phyloP scores from a whole-genome alignment of 2,329 filamentous ascomycete species.

The Pestalotiopsis sp. region DNA sequence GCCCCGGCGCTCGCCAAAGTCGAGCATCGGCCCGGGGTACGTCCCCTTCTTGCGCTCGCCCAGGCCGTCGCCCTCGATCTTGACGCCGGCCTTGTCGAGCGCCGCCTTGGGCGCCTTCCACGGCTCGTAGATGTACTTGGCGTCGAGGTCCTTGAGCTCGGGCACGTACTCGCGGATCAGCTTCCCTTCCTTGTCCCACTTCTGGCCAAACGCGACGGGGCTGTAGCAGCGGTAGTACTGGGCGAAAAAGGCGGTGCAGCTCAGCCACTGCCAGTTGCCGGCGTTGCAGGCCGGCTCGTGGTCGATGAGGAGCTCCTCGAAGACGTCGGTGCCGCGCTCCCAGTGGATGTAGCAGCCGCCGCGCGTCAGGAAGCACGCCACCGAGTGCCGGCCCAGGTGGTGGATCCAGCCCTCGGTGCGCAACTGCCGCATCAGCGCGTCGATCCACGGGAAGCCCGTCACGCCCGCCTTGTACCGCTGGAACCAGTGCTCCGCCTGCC shows the following conservation, averaged over 20 bases:
- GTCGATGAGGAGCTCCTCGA: constrained; percentile 74
- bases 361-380: constrained; percentile 78
- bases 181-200: constrained; percentile 70
- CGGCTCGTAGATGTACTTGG: constrained; percentile 77
- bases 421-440: constrained; percentile 77
- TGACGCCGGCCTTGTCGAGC: constrained; percentile 67
- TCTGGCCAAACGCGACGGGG: constrained; percentile 71
- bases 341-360: constrained; percentile 78
- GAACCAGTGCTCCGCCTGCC: constrained; percentile 65
- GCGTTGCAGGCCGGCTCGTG: constrained; percentile 73
- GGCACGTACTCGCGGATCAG: constrained; percentile 68
- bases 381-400: constrained; percentile 74
- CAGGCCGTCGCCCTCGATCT: constrained; percentile 50
- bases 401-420: constrained; percentile 76
- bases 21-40: constrained; percentile 78
- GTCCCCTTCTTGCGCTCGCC: constrained; percentile 41
- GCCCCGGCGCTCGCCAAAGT: constrained; percentile 63
- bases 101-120: constrained; percentile 71
- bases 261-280: constrained; percentile 79
- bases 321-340: constrained; percentile 77
- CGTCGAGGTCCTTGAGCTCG: constrained; percentile 60
- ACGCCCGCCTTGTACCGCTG: constrained; percentile 66
- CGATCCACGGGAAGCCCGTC: constrained; percentile 80
- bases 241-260: constrained; percentile 72
- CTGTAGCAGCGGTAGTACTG: constrained; percentile 72